Percentiles rank a stretch among this genome's conserved stretches.
Conservation (phyloP, 768 basidiomycete genomes). For the Amanita jacksonii region DNA sequence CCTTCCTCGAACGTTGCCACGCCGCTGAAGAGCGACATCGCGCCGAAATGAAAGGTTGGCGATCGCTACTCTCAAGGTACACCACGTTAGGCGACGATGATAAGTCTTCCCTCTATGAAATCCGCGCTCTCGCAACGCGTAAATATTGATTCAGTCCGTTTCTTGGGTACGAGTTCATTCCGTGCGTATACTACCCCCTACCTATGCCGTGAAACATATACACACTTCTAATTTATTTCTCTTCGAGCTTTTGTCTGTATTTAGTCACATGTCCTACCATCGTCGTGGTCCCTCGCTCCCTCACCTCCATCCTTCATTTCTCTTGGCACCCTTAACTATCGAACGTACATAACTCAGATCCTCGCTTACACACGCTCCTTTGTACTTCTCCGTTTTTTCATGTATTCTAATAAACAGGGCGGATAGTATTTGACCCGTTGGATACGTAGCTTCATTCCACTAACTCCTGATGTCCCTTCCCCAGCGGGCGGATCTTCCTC, state of each 20-base stretch:
- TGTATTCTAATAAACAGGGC: slow-evolving; percentile 5
- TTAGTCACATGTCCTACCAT: slow-evolving; percentile 17
- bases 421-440: too few species aligned
- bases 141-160: slow-evolving; percentile 45
- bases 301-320: slow-evolving; percentile 8
- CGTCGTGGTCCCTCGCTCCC: too few species aligned
- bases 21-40: slow-evolving; percentile 77
- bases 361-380: slow-evolving; percentile 2
- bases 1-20: slow-evolving; percentile 62
- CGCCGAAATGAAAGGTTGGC: slow-evolving; percentile 81
- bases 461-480: too few species aligned
- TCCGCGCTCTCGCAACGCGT: slow-evolving; percentile 78
- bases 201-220: background rate
- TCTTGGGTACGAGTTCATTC: background rate
- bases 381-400: background rate
- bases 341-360: slow-evolving; percentile 1
- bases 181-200: background rate
- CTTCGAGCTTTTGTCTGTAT: slow-evolving; percentile 15
- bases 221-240: slow-evolving; percentile 14
- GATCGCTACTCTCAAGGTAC: slow-evolving; percentile 24
- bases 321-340: slow-evolving; percentile 4
- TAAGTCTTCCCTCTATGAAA: slow-evolving; percentile 66
- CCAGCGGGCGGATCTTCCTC: too few species aligned
- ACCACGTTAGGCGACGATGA: slow-evolving; percentile 38
- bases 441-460: too few species aligned